Percentiles rank a stretch among this genome's conserved stretches.
These are phyloP conservation scores for Auriscalpium vulgare DNA, from an alignment of 768 basidiomycete genomes.

Conservation along the genomic window DNA sequence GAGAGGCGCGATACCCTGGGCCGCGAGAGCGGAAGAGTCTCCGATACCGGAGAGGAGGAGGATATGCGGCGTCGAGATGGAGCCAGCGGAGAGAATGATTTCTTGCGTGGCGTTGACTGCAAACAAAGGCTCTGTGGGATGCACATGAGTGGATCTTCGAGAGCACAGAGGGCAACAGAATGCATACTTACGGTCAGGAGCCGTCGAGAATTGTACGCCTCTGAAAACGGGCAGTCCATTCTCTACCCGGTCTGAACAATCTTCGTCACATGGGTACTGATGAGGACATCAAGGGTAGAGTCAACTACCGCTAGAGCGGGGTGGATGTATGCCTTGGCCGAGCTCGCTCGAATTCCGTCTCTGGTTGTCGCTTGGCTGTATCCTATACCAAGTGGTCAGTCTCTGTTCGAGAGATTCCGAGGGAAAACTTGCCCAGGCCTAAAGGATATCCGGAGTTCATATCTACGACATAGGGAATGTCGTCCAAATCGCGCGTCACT, in stretches of 20 bases:
- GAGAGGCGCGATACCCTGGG: not conserved
- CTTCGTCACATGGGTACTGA: not conserved
- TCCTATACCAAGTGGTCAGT: not conserved
- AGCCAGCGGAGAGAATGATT: not conserved
- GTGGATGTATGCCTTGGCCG: not conserved
- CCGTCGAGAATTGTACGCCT: not conserved
- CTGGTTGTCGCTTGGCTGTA: not conserved
- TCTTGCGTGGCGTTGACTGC: not conserved
- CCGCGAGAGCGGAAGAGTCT: not conserved
- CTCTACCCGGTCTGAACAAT: not conserved
- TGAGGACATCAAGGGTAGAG: not conserved
- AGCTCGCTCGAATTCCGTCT: slow-evolving; percentile 2
- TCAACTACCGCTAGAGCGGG: not conserved
- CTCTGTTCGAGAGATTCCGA: slow-evolving; percentile 23
- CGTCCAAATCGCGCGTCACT: slow-evolving; percentile 26
- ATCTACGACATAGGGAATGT: slow-evolving; percentile 35
- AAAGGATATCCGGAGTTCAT: slow-evolving; percentile 33
- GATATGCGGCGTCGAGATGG: not conserved
- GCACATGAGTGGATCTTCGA: not conserved
- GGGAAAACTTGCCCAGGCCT: slow-evolving; percentile 35
- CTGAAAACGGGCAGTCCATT: not conserved
- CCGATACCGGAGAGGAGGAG: slow-evolving; percentile 3
- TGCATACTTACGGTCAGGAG: not conserved
- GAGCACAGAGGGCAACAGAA: no score
- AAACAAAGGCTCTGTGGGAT: not conserved